Conservation (phyloP, 2,329 filamentous ascomycete genomes). For the Tolypocladium ophioglossoides region DNA sequence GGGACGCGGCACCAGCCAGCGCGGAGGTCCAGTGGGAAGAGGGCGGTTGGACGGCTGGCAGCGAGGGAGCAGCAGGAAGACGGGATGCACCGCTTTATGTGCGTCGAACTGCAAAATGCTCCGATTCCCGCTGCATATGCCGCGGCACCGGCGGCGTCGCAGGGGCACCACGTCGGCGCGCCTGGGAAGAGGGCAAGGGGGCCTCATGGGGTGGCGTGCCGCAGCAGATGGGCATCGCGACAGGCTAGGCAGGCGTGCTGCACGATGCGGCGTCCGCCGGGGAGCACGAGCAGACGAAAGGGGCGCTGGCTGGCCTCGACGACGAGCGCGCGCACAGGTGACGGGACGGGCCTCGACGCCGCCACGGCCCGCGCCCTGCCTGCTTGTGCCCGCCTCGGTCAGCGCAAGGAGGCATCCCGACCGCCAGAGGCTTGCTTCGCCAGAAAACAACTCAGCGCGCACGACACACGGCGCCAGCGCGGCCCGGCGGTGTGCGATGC, state of each 20-base stretch:
- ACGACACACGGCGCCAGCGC: background rate
- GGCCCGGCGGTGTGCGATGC: background rate
- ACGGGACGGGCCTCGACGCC: background rate
- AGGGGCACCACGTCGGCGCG: background rate
- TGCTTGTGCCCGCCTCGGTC: background rate
- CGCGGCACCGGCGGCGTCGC: background rate
- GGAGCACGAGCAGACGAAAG: background rate
- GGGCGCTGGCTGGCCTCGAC: background rate
- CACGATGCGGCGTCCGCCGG: background rate
- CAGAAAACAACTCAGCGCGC: background rate
- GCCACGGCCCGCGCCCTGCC: no score
- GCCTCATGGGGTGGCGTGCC: background rate
- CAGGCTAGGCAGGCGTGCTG: background rate
- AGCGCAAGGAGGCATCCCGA: background rate
- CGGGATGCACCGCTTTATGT: conserved; percentile 1
- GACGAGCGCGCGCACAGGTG: background rate
- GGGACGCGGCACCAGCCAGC: background rate
- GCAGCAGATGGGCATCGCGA: background rate
- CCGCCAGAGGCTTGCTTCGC: background rate
- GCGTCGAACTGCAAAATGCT: background rate
- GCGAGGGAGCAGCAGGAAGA: background rate
- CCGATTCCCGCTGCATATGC: background rate
- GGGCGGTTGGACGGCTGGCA: background rate
- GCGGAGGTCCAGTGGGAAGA: background rate
- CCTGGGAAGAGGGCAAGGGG: background rate